These are phyloP conservation scores for Nectriaceae sp. DNA, from an alignment of 2,329 filamentous ascomycete genomes.

Conservation along the genomic window DNA sequence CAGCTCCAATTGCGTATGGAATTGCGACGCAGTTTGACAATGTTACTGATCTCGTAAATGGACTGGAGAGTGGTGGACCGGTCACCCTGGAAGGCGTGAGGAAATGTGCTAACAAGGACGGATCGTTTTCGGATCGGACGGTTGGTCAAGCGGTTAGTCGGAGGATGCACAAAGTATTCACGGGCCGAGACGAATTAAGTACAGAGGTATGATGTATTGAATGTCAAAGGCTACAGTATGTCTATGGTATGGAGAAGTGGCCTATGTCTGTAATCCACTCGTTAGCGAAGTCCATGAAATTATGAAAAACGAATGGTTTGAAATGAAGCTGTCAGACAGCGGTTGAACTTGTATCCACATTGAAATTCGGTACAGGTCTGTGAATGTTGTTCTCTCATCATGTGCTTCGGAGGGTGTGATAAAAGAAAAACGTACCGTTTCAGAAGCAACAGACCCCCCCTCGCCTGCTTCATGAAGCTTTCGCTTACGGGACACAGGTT, in stretches of 20 bases:
- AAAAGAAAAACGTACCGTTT: slow-evolving; percentile 41
- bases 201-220: slow-evolving; percentile 48
- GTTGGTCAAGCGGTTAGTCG: slow-evolving; percentile 61
- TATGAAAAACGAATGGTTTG: slow-evolving; percentile 23
- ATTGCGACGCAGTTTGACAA: slow-evolving; percentile 62
- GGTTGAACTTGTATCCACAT: slow-evolving; percentile 79
- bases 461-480: slow-evolving; percentile 26
- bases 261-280: slow-evolving; percentile 1
- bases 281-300: slow-evolving; percentile 1
- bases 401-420: slow-evolving; percentile 33
- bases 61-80: slow-evolving; percentile 60
- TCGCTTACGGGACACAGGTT: slow-evolving; percentile 35
- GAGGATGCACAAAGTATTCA: slow-evolving; percentile 62
- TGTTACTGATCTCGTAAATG: slow-evolving; percentile 59
- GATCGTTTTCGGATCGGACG: slow-evolving; percentile 53
- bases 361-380: slow-evolving; percentile 80
- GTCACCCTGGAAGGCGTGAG: slow-evolving; percentile 61
- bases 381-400: slow-evolving; percentile 75
- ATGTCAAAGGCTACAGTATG: not conserved
- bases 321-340: slow-evolving; percentile 66
- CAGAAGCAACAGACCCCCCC: slow-evolving; percentile 5
- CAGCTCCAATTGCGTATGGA: slow-evolving; percentile 71
- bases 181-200: slow-evolving; percentile 54
- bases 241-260: not conserved
- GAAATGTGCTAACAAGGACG: slow-evolving; percentile 59